Percentiles rank a stretch among this genome's conserved stretches.
Conservation (phyloP, 2,329 filamentous ascomycete genomes). For the Rhynchosporium graminicola region DNA sequence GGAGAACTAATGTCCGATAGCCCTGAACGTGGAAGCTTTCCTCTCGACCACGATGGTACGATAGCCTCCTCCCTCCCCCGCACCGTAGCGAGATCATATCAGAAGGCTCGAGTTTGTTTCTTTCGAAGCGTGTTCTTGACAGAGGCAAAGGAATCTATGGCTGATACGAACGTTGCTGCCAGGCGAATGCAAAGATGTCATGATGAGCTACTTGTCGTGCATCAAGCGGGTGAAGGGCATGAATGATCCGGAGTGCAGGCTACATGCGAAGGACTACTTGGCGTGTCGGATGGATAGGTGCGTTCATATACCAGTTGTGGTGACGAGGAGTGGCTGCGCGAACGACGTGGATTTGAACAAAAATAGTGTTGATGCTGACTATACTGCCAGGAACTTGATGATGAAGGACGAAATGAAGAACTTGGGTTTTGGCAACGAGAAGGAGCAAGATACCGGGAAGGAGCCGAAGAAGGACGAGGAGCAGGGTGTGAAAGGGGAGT, state of each 20-base stretch:
- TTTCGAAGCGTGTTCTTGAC: background rate
- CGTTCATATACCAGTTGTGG: constrained; percentile 37
- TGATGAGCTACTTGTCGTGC: constrained; percentile 82
- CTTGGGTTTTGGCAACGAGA: constrained; percentile 66
- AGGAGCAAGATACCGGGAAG: constrained; percentile 28
- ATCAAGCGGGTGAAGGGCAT: constrained; percentile 81
- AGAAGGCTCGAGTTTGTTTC: background rate
- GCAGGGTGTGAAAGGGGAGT: constrained; percentile 32
- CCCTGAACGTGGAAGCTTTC: constrained; percentile 90
- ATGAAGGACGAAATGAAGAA: constrained; percentile 94
- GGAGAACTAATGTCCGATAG: constrained; percentile 45
- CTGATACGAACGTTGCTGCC: constrained; percentile 21
- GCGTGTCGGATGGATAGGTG: constrained; percentile 93
- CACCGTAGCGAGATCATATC: background rate
- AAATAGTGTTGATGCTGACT: background rate
- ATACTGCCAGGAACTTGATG: constrained; percentile 77
- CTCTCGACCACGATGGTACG: constrained; percentile 87
- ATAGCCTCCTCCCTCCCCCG: background rate
- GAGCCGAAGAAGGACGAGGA: constrained; percentile 33
- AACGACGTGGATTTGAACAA: background rate
- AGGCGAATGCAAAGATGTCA: constrained; percentile 93
- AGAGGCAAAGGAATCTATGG: background rate
- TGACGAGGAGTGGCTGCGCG: background rate
- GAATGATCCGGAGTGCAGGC: constrained; percentile 83
- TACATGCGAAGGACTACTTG: constrained; percentile 85